A percentile compares a stretch with the other conserved stretches of the same genome.
Evolutionary conservation across 2,329 filamentous ascomycete genomes (phyloP).

Genomic region (Hymenoscyphus scutula): DNA sequence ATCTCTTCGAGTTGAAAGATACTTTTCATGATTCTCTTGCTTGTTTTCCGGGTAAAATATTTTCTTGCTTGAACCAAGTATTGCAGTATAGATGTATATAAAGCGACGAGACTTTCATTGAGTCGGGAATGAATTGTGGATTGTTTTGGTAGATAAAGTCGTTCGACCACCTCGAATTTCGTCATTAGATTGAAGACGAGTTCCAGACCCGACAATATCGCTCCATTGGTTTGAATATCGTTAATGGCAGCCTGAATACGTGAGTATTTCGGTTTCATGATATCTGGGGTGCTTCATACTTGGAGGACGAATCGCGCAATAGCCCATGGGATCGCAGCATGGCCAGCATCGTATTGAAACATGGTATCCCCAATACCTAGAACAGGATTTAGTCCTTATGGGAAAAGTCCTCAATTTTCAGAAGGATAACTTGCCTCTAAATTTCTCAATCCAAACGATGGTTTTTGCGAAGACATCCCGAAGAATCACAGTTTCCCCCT

Average conservation of each 20-base stretch:
- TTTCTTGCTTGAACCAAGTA: constrained; percentile 9
- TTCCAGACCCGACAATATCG: constrained; percentile 13
- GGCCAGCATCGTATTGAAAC: constrained; percentile 19
- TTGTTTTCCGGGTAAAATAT: constrained; percentile 11
- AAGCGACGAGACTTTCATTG: neutral
- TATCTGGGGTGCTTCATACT: neutral
- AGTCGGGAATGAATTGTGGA: neutral
- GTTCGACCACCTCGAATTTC: constrained; percentile 6
- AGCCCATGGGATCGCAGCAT: constrained; percentile 23
- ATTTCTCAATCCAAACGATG: constrained; percentile 9
- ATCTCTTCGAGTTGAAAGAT: constrained; percentile 12
- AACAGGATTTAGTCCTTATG: neutral
- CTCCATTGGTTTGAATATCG: constrained; percentile 11
- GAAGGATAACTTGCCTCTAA: neutral
- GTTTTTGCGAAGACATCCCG: constrained; percentile 11
- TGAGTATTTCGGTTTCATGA: neutral
- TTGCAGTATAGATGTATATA: constrained; percentile 12
- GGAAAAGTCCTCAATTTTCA: neutral
- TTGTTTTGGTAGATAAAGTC: constrained; percentile 2
- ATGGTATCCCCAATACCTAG: constrained; percentile 14
- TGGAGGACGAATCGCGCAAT: constrained; percentile 13
- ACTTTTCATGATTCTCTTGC: constrained; percentile 8
- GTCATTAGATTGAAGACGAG: constrained; percentile 12
- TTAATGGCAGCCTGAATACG: constrained; percentile 9
- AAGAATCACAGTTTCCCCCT: constrained; percentile 7